Evolutionary conservation across 306 rosid genomes (phyloP), one percentile per base, ranked within the genome.

Genomic region (Quercus berberidifolia): DNA sequence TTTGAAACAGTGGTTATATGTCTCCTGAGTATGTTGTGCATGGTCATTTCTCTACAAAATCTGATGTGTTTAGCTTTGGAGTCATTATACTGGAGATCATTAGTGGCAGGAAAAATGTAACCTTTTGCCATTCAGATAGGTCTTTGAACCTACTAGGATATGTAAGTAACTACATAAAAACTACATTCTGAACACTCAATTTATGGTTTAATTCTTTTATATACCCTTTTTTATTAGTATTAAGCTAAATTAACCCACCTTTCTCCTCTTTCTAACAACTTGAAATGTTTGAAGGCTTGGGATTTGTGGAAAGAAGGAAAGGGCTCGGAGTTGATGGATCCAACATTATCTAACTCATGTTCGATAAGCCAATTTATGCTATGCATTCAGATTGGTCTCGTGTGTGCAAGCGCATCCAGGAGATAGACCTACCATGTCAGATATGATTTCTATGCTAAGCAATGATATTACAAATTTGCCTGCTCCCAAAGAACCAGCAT

Each of bases 241-340:
- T 8, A 14, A 63, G n/a, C 3, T 46, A 49, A 12, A 17, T 58
- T 63, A 12, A 11, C 1, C 41, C 19, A 6, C 4, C 25, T 5
- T 11, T 23, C 69, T 33, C 43, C 38, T 14, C 67, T 59, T 59
- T 23, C 67, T 59, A 21, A 63, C 43, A 28, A 13, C 6, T 28
- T 28, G 69, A 14, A 20, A 14, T 28, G 41, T 63, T 63, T 67
- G 46, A 19, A 67, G 72, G 72, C 51, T 18, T 67, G 72, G 51
- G 26, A 67, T 18, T 3, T 33, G 9, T 35, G 51, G 72, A 4
- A 67, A 33, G 57, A 28, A 26, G 79, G 49, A 76, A 63, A 62
- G 30, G 79, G 73, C 82, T 21, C 73, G 85, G 82, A 82, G 60
- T 33, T 76, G 19, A 15, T 82, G 85, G 85, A 82, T 72, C 60